These are phyloP conservation scores for Diaporthe citri DNA, from an alignment of 2,329 filamentous ascomycete species.

Conservation along the genomic window DNA sequence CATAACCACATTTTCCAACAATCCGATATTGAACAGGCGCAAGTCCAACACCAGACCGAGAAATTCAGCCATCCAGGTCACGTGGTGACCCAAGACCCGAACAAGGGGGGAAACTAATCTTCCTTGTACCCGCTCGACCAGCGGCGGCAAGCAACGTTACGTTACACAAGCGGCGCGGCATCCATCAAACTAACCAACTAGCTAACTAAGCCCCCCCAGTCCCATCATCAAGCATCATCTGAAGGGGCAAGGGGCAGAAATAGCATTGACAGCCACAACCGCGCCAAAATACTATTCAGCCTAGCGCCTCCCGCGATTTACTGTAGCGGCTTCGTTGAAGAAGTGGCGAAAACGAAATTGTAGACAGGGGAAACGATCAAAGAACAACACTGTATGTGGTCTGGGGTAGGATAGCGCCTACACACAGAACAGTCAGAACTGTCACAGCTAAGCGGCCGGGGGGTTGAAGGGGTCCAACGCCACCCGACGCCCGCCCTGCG, in stretches of 20 bases:
- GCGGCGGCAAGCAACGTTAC: constrained; percentile 25
- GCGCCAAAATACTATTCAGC: not conserved
- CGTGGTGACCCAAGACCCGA: not conserved
- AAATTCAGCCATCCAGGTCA: constrained; percentile 13
- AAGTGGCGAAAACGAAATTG: not conserved
- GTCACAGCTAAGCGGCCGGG: not conserved
- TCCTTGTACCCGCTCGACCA: not conserved
- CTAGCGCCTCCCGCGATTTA: not conserved
- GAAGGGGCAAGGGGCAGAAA: not conserved
- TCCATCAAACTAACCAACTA: not conserved
- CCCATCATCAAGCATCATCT: not conserved
- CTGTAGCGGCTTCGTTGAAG: not conserved
- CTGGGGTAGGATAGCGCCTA: not conserved
- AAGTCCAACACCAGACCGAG: not conserved
- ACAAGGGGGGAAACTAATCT: not conserved
- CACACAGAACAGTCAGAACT: too few relatives aligned
- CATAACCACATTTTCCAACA: not conserved
- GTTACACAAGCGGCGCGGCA: constrained; percentile 4
- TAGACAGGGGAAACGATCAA: not conserved
- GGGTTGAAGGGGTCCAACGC: not conserved
- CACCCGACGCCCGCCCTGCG: not conserved
- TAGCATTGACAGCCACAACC: not conserved
- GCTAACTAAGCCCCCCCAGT: not conserved
- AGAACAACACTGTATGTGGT: not conserved
- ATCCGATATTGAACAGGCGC: not conserved